These are phyloP conservation scores for Eucalyptus grandis DNA, from an alignment of 345 rosid species.

Conservation along the genomic window DNA sequence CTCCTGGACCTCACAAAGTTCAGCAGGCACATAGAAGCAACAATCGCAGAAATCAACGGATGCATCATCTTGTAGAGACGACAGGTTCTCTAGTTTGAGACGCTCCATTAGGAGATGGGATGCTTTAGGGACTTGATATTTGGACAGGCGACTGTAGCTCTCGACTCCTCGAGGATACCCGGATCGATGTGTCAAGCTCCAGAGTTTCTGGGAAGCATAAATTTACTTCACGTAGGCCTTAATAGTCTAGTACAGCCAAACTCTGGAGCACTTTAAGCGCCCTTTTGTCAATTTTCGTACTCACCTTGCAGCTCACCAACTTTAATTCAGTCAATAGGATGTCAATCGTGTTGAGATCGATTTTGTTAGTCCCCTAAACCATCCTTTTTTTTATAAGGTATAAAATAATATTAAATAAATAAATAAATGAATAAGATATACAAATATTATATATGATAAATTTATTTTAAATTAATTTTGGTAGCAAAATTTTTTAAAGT, in stretches of 20 bases:
- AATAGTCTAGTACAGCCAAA: background rate
- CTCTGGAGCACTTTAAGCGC: background rate
- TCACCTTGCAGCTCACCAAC: too few species aligned
- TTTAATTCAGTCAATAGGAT: too few species aligned
- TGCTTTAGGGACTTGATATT: background rate
- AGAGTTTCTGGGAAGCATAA: background rate
- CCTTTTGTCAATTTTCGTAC: too few species aligned
- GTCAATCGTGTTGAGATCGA: too few species aligned
- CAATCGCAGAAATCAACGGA: background rate
- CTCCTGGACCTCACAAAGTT: background rate
- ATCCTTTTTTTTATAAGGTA: too few species aligned
- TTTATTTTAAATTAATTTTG: too few species aligned
- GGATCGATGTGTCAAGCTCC: background rate
- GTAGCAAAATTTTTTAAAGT: accelerated
- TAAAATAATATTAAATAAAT: too few species aligned
- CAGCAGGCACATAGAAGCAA: background rate
- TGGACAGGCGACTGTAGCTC: background rate
- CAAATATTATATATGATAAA: too few species aligned
- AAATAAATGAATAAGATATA: too few species aligned
- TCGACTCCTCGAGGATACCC: background rate
- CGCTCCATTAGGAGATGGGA: background rate
- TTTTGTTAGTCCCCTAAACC: too few species aligned
- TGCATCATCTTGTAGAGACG: background rate
- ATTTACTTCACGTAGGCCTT: background rate
- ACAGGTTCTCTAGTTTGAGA: background rate